Evolutionary conservation across 306 rosid species (phyloP), one percentile per base, ranked within the genome.

Genomic region (Aeschynomene evenia): DNA sequence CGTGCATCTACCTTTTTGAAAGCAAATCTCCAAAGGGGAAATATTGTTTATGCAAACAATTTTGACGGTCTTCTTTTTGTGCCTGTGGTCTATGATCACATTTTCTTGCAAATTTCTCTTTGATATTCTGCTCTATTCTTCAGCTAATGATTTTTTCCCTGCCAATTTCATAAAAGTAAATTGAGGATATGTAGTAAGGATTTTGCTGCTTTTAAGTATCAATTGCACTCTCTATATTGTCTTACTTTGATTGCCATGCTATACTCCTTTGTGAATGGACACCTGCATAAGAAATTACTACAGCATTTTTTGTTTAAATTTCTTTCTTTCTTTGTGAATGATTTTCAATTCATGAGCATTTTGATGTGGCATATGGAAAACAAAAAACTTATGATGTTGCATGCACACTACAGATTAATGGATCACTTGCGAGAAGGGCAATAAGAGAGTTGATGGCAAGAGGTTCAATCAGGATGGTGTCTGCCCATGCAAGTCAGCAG

Each of bases 401-500:
- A 9, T 78, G 39, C 12, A 22, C 52, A 36, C 37, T 29, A 12
- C 86, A 87, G 89, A 69, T 89, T 55, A 89, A 71, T 54, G 96
- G 96, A 63, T 89, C 89, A 23, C 89, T 89, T 16, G 91, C 96
- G 15, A 82, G 96, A 85, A 79, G 59, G 77, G 88, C 96, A 1
- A 89, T 89, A 0, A 84, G 77, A 59, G 92, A 89, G 4, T 67
- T 89, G 81, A 84, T 89, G 91, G 88, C 92, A 0, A 79, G 84
- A 58, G 96, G 91, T 9, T 68, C 67, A 64, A 89, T 89, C 68
- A 77, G 92, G 82, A 64, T 89, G 96, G 86, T 89, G 10, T 84
- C 88, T 50, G 55, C 88, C 19, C 96, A 89, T 26, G n/a, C 96
- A 12, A 86, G 92, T 75, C 96, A 86, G 85, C 88, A 89, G 73